A percentile compares a stretch with the other conserved stretches of the same genome.
These are phyloP conservation scores for Helianthus tuberosus DNA, from an alignment of 129 eudicot species.

Conservation along the genomic window DNA sequence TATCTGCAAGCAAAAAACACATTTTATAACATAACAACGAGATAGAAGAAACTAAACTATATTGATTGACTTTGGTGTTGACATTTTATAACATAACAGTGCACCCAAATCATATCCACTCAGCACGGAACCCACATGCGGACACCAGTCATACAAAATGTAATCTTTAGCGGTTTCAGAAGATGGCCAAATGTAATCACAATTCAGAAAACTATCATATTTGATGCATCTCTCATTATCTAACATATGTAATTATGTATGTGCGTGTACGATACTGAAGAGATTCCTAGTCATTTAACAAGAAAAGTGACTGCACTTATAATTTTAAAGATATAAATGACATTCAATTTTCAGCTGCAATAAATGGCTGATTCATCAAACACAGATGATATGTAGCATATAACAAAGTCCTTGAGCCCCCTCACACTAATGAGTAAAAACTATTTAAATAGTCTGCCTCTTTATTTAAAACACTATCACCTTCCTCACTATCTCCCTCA, in stretches of 20 bases:
- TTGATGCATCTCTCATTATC: not conserved
- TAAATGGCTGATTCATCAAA: not conserved
- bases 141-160: no score
- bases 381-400: not conserved
- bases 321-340: not conserved
- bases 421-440: not conserved
- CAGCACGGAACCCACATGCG: no score
- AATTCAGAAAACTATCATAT: not conserved
- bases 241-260: not conserved
- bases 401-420: constrained; percentile 5
- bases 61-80: no score
- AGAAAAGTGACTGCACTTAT: not conserved
- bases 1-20: no score
- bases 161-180: not conserved
- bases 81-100: no score
- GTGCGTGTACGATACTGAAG: not conserved
- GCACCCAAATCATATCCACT: no score
- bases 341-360: not conserved
- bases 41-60: no score
- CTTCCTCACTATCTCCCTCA: no score
- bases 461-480: no score
- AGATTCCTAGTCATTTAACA: not conserved
- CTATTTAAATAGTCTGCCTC: no score
- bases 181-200: constrained; percentile 10
- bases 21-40: no score